Evolutionary conservation across 345 rosid species (phyloP).

Genomic region (Euphorbia lathyris): DNA sequence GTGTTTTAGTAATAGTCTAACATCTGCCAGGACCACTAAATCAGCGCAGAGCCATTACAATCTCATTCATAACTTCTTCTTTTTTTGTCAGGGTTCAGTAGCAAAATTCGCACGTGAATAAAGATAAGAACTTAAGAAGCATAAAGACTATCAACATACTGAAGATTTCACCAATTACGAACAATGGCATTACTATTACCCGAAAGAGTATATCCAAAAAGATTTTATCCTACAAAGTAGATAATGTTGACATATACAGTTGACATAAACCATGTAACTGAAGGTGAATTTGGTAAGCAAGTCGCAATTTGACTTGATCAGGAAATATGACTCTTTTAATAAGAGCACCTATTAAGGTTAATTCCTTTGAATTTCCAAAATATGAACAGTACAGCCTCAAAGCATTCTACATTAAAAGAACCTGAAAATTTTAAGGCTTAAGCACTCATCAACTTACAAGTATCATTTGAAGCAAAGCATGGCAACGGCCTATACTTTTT

Average conservation of each 20-base stretch:
- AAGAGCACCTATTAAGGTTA: not conserved
- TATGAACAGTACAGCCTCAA: not conserved
- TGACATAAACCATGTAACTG: not conserved
- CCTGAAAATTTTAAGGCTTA: slow-evolving; percentile 1
- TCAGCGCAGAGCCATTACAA: not conserved
- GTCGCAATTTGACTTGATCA: not conserved
- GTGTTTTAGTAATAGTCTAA: not conserved
- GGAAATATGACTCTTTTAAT: not conserved
- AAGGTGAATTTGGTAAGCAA: not conserved
- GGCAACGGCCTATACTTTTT: not conserved
- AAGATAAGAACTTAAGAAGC: not conserved
- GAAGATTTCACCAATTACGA: too few species aligned
- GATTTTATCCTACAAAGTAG: not conserved
- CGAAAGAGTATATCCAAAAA: not conserved
- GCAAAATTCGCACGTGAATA: not conserved
- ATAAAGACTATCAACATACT: not conserved
- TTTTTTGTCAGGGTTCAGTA: too few species aligned
- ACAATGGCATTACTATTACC: not conserved
- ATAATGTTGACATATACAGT: not conserved
- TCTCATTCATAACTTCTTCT: not conserved
- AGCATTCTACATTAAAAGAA: not conserved
- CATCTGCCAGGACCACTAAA: too few species aligned
- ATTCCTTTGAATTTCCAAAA: slow-evolving; percentile 5
- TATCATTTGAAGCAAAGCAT: not conserved
- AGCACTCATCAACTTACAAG: slow-evolving; percentile 1